Base-by-base conservation (phyloP, 2,329 filamentous ascomycete genomes). In the Leptoxyphium fumago region DNA sequence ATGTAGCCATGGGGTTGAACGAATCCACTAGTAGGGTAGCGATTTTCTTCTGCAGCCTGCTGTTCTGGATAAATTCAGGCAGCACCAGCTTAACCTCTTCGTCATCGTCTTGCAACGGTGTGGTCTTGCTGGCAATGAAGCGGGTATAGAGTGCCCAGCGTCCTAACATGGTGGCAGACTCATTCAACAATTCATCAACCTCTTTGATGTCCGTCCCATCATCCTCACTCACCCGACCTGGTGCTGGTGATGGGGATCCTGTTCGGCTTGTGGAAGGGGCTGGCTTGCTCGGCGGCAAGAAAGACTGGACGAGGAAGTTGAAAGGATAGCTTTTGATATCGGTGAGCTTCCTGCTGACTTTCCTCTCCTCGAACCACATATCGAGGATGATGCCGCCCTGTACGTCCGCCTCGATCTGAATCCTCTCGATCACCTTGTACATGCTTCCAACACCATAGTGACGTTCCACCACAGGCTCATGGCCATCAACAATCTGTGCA, bases 241-340 rank as follows among this genome's bases (percentile, higher is more conserved):
- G 76, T 2, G 49, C 50, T 41, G 61, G 63, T 1, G 84, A 84
- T 1, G 89, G 89, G 1, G 88, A 94, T 50, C 74, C 80, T 32
- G 85, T 77, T 39, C 85, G 75, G 8, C 50, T 46, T 21, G 38
- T 36, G 2, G 81, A 74, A 2, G 79, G 79, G 1, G 76, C 77
- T 5, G 75, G 69, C 48, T 80, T 80, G 46, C 85, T 81, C 28
- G 75, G 70, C 0, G 84, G 78, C 40, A 94, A 62, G 60, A 94
- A 95, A 65, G 88, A 95, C 64, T 95, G 88, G 0, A 96, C 88
- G 39, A 98, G 68, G 59, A 98, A 98, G 0, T 88, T 94, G 62
- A 94, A 98, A 1, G 91, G 88, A 59, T 98, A 98, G 44, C 88
- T 94, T 66, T 93, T 96, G 62, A 94, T 85, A 57, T 98, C 91